Percentiles rank a stretch among this genome's conserved stretches.
phyloP scores from a whole-genome alignment of 768 basidiomycete genomes.

The Tricholoma furcatifolium region DNA sequence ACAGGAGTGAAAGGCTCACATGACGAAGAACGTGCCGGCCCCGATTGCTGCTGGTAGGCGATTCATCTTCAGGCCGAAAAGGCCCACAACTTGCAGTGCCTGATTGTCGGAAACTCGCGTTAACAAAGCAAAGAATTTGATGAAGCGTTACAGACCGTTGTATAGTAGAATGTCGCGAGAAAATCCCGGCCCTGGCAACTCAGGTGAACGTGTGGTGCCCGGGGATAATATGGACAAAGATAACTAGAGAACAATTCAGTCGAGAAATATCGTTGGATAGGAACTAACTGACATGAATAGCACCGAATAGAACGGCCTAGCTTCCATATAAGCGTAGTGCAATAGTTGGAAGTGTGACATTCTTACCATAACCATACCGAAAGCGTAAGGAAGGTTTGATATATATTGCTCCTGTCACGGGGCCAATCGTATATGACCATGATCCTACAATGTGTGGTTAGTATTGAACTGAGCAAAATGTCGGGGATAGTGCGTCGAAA shows the following conservation, averaged over 20 bases:
- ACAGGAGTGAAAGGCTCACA: conserved; percentile 31
- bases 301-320: conserved; percentile 60
- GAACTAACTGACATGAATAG: conserved; percentile 44
- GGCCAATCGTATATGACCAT: conserved; percentile 77
- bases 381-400: conserved; percentile 58
- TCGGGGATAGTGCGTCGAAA: not conserved
- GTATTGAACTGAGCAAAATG: not conserved
- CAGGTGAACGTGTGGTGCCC: conserved; percentile 20
- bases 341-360: not conserved
- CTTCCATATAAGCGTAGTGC: conserved; percentile 10
- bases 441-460: conserved; percentile 26
- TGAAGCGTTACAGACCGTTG: conserved; percentile 29
- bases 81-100: conserved; percentile 63
- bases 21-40: conserved; percentile 49
- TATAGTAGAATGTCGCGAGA: conserved; percentile 47
- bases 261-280: not conserved
- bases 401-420: conserved; percentile 52
- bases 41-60: conserved; percentile 66
- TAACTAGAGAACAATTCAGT: conserved; percentile 24
- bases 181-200: conserved; percentile 45
- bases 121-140: not conserved
- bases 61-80: conserved; percentile 70
- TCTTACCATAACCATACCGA: conserved; percentile 67
- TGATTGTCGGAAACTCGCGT: conserved; percentile 12
- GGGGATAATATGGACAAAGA: conserved; percentile 40